Evolutionary conservation across 306 rosid genomes (phyloP).

Genomic region (Malus sieversii): DNA sequence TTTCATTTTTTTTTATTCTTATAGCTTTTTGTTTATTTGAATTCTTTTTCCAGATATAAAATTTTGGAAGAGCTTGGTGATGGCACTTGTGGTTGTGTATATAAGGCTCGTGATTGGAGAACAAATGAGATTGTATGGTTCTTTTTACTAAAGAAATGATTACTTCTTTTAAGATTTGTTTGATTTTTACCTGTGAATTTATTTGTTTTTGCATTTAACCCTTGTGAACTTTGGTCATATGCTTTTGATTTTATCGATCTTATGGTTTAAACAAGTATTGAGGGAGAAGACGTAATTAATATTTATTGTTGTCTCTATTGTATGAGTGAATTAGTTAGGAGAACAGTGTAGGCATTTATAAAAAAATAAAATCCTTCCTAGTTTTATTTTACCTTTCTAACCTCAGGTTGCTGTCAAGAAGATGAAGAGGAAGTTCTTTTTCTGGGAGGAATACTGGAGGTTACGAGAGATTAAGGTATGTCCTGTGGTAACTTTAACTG

Average conservation of each 20-base stretch:
- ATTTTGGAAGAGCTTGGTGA: slow-evolving; percentile 82
- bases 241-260: neutral
- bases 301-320: neutral
- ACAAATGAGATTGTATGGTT: slow-evolving; percentile 64
- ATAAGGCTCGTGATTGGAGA: slow-evolving; percentile 62
- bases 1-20: neutral
- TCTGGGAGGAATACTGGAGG: slow-evolving; percentile 77
- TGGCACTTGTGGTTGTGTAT: slow-evolving; percentile 87
- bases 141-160: neutral
- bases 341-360: neutral
- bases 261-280: neutral
- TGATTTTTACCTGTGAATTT: neutral
- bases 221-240: neutral
- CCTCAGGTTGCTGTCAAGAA: slow-evolving; percentile 78
- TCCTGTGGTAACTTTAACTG: neutral
- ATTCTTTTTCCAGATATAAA: slow-evolving; percentile 41
- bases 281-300: neutral
- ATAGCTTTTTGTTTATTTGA: neutral
- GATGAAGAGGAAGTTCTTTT: slow-evolving; percentile 78
- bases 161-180: neutral
- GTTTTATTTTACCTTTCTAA: neutral
- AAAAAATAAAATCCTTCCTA: neutral
- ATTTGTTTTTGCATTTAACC: slow-evolving; percentile 1
- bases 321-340: neutral
- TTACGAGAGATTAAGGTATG: slow-evolving; percentile 80